Conservation (phyloP, 345 rosid genomes). For the Gossypium stocksii region DNA sequence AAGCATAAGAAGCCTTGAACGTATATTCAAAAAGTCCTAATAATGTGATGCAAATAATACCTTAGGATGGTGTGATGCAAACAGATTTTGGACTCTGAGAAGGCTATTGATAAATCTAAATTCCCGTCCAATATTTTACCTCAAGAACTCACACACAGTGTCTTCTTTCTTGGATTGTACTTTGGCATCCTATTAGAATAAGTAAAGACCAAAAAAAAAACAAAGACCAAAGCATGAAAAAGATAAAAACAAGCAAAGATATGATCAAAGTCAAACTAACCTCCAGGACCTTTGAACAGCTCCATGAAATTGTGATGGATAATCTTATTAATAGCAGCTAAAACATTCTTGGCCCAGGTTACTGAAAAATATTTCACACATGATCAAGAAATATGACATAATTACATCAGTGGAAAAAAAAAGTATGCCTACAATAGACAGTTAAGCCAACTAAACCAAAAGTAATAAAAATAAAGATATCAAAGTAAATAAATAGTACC, state of each 20-base stretch:
- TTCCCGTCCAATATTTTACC: conserved; percentile 58
- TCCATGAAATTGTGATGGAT: conserved; percentile 59
- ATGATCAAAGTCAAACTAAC: conserved; percentile 32
- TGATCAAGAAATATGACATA: conserved; percentile 1
- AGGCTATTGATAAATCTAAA: conserved; percentile 36
- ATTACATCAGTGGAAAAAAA: neutral
- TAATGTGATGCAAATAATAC: conserved; percentile 32
- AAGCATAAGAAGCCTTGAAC: conserved; percentile 14
- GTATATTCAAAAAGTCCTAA: conserved; percentile 1
- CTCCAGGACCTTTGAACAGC: conserved; percentile 62
- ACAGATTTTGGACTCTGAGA: conserved; percentile 71
- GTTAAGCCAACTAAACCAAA: neutral
- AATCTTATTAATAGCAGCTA: conserved; percentile 54
- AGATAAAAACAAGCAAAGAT: neutral
- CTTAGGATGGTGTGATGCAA: conserved; percentile 83
- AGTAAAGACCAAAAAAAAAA: conserved; percentile 19
- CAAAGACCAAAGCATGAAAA: conserved; percentile 11
- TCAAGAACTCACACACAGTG: conserved; percentile 44
- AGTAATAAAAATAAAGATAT: neutral
- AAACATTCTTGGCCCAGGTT: conserved; percentile 61
- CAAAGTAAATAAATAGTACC: neutral
- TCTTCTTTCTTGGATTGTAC: conserved; percentile 47
- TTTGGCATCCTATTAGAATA: conserved; percentile 41
- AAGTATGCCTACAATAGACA: neutral
- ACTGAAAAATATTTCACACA: conserved; percentile 38